These are phyloP conservation scores for Phaseolus lunatus DNA, from an alignment of 306 rosid species.

Conservation along the genomic window DNA sequence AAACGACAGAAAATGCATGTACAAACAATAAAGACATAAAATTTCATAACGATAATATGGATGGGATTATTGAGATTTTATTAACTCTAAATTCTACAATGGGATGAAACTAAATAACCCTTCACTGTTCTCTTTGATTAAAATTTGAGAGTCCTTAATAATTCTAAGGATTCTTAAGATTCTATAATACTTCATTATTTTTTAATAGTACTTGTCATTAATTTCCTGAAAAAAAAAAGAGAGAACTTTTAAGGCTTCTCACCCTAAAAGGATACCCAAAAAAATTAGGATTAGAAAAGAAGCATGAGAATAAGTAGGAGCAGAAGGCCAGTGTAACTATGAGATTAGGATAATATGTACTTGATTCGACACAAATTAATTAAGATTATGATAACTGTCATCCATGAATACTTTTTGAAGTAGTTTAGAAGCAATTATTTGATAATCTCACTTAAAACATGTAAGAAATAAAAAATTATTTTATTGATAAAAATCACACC, in stretches of 20 bases:
- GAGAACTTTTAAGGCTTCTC: background rate
- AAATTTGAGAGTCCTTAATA: background rate
- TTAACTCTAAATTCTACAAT: background rate
- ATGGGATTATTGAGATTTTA: background rate
- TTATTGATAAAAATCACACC: no score
- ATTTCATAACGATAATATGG: background rate
- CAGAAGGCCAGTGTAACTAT: background rate
- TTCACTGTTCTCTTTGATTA: background rate
- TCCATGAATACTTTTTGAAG: no score
- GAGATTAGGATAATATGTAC: background rate
- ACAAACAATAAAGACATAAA: background rate
- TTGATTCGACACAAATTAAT: conserved; percentile 4
- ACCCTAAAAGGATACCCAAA: background rate
- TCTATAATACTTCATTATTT: background rate
- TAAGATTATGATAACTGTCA: no score
- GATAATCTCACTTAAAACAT: no score
- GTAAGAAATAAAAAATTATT: no score
- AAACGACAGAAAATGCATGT: conserved; percentile 6
- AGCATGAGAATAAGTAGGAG: background rate
- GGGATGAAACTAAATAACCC: background rate
- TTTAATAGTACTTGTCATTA: background rate
- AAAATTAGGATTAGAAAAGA: background rate
- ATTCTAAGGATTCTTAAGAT: background rate
- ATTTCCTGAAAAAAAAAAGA: conserved; percentile 5
- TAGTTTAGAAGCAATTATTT: no score